Percentiles rank a stretch among this genome's conserved stretches.
phyloP scores from a whole-genome alignment of 768 basidiomycete species.

The Naganishia vishniacii region DNA sequence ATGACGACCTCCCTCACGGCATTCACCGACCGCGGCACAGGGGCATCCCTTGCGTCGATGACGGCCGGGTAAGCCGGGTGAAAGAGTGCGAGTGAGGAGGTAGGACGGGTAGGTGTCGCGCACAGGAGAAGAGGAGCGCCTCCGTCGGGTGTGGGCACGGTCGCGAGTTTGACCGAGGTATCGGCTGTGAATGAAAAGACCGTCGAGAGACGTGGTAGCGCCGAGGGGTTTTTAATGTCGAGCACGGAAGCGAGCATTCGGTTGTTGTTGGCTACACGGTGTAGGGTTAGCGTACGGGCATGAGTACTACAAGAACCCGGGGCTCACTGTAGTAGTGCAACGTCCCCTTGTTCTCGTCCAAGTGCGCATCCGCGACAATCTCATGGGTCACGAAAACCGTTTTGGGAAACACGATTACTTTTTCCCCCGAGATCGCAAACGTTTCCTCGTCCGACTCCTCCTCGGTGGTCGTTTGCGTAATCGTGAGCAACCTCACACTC shows the following conservation, averaged over 20 bases:
- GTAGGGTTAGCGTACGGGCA: too few relatives aligned
- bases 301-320: too few relatives aligned
- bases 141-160: conserved; percentile 6
- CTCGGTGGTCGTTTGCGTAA: too few relatives aligned
- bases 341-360: conserved; percentile 28
- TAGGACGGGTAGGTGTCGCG: neutral
- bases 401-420: neutral
- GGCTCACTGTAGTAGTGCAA: conserved; percentile 34
- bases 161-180: neutral
- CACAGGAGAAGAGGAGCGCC: conserved; percentile 12
- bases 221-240: conserved; percentile 10
- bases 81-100: conserved; percentile 26
- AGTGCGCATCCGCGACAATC: conserved; percentile 20
- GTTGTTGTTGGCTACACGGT: conserved; percentile 11
- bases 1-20: conserved; percentile 3
- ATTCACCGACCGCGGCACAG: neutral
- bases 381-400: conserved; percentile 20
- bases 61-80: conserved; percentile 26
- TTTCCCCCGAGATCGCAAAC: conserved; percentile 7
- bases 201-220: neutral
- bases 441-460: conserved; percentile 5
- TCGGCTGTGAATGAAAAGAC: conserved; percentile 5
- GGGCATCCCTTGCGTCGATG: conserved; percentile 17
- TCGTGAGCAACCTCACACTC: conserved; percentile 8
- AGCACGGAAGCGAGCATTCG: conserved; percentile 14